These are phyloP conservation scores for Xylaria sp. DNA, from an alignment of 2,329 filamentous ascomycete species.

Conservation along the genomic window DNA sequence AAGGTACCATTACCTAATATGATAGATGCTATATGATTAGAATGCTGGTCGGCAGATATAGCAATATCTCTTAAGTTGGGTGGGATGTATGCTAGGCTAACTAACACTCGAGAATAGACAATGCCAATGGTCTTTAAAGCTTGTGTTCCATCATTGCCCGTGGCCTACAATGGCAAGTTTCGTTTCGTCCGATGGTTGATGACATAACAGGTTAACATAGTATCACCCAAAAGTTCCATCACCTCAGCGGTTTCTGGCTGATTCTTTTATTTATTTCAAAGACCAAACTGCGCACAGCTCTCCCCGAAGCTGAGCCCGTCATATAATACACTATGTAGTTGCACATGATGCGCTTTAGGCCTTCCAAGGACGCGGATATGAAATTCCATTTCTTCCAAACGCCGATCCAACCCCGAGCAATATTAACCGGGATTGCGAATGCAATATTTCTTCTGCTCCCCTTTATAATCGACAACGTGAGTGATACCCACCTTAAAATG, in stretches of 20 bases:
- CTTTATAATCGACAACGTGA: conserved; percentile 21
- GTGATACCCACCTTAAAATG: conserved; percentile 21
- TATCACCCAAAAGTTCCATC: not conserved
- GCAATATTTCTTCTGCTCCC: conserved; percentile 30
- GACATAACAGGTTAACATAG: not conserved
- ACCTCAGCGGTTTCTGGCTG: not conserved
- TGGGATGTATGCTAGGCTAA: not conserved
- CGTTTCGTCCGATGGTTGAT: not conserved
- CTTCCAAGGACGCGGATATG: conserved; percentile 30
- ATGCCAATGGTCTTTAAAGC: not conserved
- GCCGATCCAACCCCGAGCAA: conserved; percentile 37
- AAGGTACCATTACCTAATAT: too few relatives aligned
- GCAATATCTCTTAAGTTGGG: too few relatives aligned
- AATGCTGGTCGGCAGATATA: not conserved
- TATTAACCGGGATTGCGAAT: conserved; percentile 35
- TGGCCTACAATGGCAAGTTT: not conserved
- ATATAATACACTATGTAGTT: conserved; percentile 37
- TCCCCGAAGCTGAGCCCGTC: conserved; percentile 18
- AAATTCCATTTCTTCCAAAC: conserved; percentile 35
- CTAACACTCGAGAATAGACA: not conserved
- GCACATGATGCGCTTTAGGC: conserved; percentile 29
- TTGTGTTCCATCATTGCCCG: not conserved
- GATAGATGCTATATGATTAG: too few relatives aligned
- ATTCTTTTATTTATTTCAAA: conserved; percentile 32
- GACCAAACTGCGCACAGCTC: conserved; percentile 29